Percentiles rank a stretch among this genome's conserved stretches.
Evolutionary conservation across 139 green algal species (phyloP).

Genomic region (Tetradesmus obliquus): DNA sequence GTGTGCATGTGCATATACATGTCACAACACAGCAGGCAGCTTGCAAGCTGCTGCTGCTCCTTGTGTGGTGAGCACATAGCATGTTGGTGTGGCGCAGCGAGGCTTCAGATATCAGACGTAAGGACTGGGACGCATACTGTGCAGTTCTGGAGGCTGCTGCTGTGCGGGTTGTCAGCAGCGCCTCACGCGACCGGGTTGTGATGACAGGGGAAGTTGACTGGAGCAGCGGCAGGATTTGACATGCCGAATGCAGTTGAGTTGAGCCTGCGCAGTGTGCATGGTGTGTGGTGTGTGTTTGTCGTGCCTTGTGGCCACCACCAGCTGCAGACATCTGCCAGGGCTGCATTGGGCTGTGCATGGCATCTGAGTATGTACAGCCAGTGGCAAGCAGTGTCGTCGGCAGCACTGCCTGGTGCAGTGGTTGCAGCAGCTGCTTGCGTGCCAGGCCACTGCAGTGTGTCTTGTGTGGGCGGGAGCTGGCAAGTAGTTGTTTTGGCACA

Average conservation of each 20-base stretch:
- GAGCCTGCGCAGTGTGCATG: background rate
- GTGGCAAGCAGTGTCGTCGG: background rate
- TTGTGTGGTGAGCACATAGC: background rate
- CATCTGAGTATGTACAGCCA: background rate
- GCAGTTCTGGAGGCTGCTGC: background rate
- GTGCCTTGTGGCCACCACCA: background rate
- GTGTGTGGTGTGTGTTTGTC: background rate
- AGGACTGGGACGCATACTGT: background rate
- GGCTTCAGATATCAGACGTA: background rate
- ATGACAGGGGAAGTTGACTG: background rate
- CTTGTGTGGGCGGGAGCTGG: background rate
- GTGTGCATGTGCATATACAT: background rate
- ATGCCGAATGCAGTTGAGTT: background rate
- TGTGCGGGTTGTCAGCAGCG: background rate
- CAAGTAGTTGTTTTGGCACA: background rate
- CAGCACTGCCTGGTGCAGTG: background rate
- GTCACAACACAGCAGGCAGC: background rate
- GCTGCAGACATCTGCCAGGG: background rate
- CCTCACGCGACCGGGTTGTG: background rate
- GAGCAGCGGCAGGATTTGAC: background rate
- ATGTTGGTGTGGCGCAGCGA: background rate
- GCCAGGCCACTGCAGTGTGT: background rate
- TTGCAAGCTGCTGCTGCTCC: background rate
- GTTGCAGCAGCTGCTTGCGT: background rate
- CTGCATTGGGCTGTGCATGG: background rate